These are phyloP conservation scores for Diaporthe destruens DNA, from an alignment of 2,329 filamentous ascomycete species.

Conservation along the genomic window DNA sequence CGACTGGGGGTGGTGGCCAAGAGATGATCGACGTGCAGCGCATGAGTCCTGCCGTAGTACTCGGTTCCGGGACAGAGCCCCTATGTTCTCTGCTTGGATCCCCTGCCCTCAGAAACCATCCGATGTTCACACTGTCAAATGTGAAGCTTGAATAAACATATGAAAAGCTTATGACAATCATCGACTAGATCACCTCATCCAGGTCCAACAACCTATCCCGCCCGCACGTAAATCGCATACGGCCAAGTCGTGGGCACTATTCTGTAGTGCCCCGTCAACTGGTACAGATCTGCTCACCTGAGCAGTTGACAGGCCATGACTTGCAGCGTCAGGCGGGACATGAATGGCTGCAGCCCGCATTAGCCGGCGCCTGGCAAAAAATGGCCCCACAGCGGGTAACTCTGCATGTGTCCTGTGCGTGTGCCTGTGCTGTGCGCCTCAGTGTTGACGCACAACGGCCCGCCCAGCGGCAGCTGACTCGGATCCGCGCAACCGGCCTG, in stretches of 20 bases:
- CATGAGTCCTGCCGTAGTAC: not conserved
- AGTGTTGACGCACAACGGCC: slow-evolving; percentile 11
- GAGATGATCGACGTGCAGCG: slow-evolving; percentile 25
- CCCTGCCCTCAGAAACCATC: slow-evolving; percentile 6
- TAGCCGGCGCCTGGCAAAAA: slow-evolving; percentile 1
- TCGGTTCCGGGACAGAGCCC: not conserved
- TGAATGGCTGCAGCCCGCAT: slow-evolving; percentile 15
- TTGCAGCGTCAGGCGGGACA: slow-evolving; percentile 21
- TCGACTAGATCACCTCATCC: not conserved
- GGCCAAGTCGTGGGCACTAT: too few species aligned
- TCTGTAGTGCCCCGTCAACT: too few species aligned
- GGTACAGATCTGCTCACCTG: not conserved
- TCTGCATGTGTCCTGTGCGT: not conserved
- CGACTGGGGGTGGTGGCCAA: not conserved
- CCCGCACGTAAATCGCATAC: too few species aligned
- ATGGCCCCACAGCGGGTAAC: slow-evolving; percentile 23
- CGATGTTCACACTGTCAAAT: not conserved
- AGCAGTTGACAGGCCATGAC: slow-evolving; percentile 8
- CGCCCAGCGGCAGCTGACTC: slow-evolving; percentile 7
- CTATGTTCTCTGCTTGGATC: slow-evolving; percentile 12
- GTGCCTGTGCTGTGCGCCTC: too few species aligned
- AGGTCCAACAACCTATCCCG: not conserved
- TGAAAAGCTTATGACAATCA: not conserved
- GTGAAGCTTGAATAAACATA: slow-evolving; percentile 25
- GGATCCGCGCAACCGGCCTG: slow-evolving; percentile 5